Base-by-base conservation (phyloP, 2,329 filamentous ascomycete genomes). In the Colletotrichum tamarilloi region DNA sequence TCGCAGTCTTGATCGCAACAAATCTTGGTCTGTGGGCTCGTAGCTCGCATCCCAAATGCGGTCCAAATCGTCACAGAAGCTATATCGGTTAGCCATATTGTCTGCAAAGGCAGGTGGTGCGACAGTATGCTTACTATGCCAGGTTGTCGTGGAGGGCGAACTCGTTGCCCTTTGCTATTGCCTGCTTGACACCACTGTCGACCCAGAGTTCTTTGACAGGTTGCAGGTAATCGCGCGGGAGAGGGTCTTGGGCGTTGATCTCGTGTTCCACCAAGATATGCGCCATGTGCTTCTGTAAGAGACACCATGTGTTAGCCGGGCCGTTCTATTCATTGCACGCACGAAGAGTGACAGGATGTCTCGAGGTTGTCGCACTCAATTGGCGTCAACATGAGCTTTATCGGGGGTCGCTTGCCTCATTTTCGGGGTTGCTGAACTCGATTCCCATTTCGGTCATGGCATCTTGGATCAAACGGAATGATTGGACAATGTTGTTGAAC, bases 111-210 rank as follows among this genome's bases (percentile, higher is more conserved):
- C 14, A 38, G 42, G n/a, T 12, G 12, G 12, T 22, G 53, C 14
- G 46, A 16, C 11, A 12, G 9, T 16, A 24, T 28, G 86, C 94
- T 80, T 86, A 98, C 95, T 98, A 99, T 84, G 92, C 91, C 77
- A 98, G 85, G 80, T 98, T 98, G 85, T 98, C 97, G 82, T 98
- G 95, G 62, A 98, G 89, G 22, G 97, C 96, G 84, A 96, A 98
- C 85, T 98, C 96, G 82, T 98, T 98, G 77, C 97, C 97, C 84
- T 97, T 96, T 62, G 92, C 88, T 76, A 98, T 97, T n/a, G 95
- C 95, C 78, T 91, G 87, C 82, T 95, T 94, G 66, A 98, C 94
- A 73, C 95, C 95, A 53, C 85, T 86, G 82, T 99, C 96, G 30
- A 85, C 85, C 97, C 96, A 99, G 74, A 98, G 87, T 66, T 88